Base-by-base conservation (phyloP, 352 stramenopile species). In the Pythium angustatum region DNA sequence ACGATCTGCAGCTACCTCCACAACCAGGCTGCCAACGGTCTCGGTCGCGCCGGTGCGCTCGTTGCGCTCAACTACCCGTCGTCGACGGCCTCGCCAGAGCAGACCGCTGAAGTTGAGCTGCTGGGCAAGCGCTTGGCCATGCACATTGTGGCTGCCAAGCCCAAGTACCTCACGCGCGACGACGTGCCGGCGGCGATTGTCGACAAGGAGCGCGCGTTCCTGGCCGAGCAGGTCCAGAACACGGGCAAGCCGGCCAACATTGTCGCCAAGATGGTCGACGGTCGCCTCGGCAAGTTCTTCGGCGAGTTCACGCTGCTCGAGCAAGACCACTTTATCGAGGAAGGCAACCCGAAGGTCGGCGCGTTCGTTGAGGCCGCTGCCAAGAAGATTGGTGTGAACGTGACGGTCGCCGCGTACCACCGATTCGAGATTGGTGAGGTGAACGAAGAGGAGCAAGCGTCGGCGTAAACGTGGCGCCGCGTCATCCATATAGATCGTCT, bases 71-170 rank as follows among this genome's bases (percentile, higher is more conserved):
- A 97, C 69, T 93, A 81, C 63, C 74, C 81, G 14, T 76, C 69
- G 40, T 69, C 79, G 21, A 72, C 75, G 9, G 72, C 75, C 8
- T 72, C 79, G 40, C 63, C 69, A 15, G 80, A 87, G 51, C 76
- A 87, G 69, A 61, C 54, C 28, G 61, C 87, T 36, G 74, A 72
- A 9, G 78, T 97, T 5, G 75, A 88, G 59, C 78, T 88, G 38
- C 74, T 93, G 7, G 96, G 92, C 30, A 97, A 98, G 68, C 95
- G 90, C 64, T 72, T 99, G 44, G 96, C 94, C 22, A 99, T 99
- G 96, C 96, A 99, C 75, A 86, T 98, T 58, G 96, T 98, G 21
- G 96, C 94, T 17, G 92, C 93, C 48, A 96, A 94, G 66, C 94
- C 94, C 48, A 75, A 77, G 19, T 99, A 97, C 76, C 71, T 98